Conservation (phyloP, 1,139 yeast species). For the Hyphopichia burtonii region DNA sequence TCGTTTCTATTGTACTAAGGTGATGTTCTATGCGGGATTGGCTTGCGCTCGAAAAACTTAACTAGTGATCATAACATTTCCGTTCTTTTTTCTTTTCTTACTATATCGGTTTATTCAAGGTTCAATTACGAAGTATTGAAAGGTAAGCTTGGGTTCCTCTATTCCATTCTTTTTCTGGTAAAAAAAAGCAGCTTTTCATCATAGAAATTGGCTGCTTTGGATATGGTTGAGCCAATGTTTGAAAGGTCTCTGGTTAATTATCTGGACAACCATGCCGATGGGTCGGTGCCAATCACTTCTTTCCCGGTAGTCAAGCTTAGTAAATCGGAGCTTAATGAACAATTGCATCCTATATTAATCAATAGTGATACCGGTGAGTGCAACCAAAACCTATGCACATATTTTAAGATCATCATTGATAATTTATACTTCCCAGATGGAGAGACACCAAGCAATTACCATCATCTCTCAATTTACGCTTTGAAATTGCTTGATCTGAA, state of each 20-base stretch:
- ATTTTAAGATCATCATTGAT: slow-evolving; percentile 36
- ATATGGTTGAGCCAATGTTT: not conserved
- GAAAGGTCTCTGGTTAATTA: not conserved
- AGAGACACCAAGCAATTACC: slow-evolving; percentile 22
- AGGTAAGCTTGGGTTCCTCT: not conserved
- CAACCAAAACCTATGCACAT: slow-evolving; percentile 38
- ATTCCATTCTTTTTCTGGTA: too few species aligned
- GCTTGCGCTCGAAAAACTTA: not conserved
- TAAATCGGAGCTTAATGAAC: slow-evolving; percentile 13
- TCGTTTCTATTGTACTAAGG: not conserved
- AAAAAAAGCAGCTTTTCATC: too few species aligned
- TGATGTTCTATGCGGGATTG: not conserved
- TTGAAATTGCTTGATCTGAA: slow-evolving; percentile 39
- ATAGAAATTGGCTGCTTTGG: not conserved
- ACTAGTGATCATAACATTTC: not conserved
- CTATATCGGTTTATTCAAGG: not conserved
- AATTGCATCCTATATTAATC: slow-evolving; percentile 22
- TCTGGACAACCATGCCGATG: not conserved
- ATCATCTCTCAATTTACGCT: slow-evolving; percentile 34
- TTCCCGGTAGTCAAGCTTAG: slow-evolving; percentile 4
- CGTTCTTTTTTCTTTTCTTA: not conserved
- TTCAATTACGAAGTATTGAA: not conserved
- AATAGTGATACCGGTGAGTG: slow-evolving; percentile 44
- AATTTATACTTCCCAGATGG: slow-evolving; percentile 16
- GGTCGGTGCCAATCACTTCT: slow-evolving; percentile 5